phyloP scores from a whole-genome alignment of 257 asterid species.

The Ligustrum vulgare region DNA sequence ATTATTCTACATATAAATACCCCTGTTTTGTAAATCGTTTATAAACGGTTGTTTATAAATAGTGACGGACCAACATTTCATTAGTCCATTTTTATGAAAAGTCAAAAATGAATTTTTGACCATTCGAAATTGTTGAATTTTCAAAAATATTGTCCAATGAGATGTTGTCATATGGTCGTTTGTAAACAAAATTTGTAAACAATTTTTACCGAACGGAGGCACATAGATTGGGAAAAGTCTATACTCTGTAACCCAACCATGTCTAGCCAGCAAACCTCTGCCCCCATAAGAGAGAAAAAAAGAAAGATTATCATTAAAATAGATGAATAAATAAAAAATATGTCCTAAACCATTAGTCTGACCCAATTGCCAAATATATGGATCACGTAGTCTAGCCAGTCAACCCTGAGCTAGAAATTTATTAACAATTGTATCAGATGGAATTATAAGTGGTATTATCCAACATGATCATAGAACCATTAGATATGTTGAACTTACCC shows the following conservation, averaged over 20 bases:
- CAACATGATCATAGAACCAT: not conserved
- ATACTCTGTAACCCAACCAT: not conserved
- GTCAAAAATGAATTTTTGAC: no score
- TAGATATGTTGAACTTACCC: not conserved
- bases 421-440: not conserved
- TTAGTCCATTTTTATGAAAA: no score
- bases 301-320: not conserved
- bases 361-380: not conserved
- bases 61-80: no score
- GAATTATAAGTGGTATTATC: not conserved
- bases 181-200: no score
- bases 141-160: no score
- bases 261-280: not conserved
- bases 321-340: not conserved
- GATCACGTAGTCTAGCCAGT: not conserved
- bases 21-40: no score
- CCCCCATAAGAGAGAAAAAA: not conserved
- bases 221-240: not conserved
- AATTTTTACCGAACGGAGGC: no score
- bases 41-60: no score
- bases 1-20: not conserved
- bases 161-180: no score
- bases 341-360: not conserved
- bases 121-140: no score
- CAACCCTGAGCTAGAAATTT: not conserved